Evolutionary conservation across 169 alveolate species (phyloP), one percentile per base, ranked within the genome.

Genomic region (Fabrea salina): DNA sequence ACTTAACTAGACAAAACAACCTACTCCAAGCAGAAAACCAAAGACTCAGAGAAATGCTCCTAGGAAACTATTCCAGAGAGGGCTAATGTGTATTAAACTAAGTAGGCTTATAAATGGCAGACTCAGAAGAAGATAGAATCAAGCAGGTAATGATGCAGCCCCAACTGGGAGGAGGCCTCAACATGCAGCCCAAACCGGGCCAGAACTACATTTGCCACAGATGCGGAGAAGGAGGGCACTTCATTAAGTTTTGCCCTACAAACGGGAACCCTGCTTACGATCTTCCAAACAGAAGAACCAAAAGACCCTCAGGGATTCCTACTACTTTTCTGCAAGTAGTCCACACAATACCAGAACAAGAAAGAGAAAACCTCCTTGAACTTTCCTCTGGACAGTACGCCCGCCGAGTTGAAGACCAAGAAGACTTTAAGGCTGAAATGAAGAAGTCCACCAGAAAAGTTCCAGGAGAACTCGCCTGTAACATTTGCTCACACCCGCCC

Each of bases 171-270:
- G 35, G 32, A 25, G 78, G 78, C 7, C n/a, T n/a, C 11, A 47
- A 25, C 16, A n/a, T 33, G 19, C 41, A 68, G 39, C 78, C 78
- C 0, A 37, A 30, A 3, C 78, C 78, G 3, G 57, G 78, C 27
- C 77, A 82, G 3, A 50, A 75, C 64, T 88, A 88, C 49, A 58
- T 70, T 30, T 88, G 93, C 61, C 61, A 53, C 13, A 82, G 93
- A 51, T 88, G 93, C 49, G 35, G 81, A 4, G 64, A 59, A 39
- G 49, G 44, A 57, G 91, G 90, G 4, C 93, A 88, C 61, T 71
- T 43, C 47, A 85, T 88, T 51, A 80, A 79, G 40, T 78, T 66
- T 64, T 88, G 93, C 47, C 93, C 93, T 5, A 85, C 92, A 13
- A 88, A 88, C 56, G 66, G 75, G 5, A 82, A 88, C 68, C 90